Base-by-base conservation (phyloP, 2,329 filamentous ascomycete genomes). In the Fusarium tuaranense region DNA sequence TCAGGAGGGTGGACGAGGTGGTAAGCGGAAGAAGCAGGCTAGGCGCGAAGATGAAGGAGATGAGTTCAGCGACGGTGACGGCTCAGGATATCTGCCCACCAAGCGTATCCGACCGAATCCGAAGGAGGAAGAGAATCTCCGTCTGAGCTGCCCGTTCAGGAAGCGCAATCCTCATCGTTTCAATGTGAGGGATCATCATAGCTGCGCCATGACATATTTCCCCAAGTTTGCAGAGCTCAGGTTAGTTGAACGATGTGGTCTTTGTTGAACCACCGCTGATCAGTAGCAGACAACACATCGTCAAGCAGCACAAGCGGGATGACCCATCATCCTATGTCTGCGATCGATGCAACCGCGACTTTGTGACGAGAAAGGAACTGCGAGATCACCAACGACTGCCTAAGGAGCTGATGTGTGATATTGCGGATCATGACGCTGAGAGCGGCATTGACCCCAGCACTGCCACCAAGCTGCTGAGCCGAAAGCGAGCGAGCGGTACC, bases 121-220 rank as follows among this genome's bases (percentile, higher is more conserved):
- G 0, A 78, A 74, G 39, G 83, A 84, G 0, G 83, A 85, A 1
- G 83, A 83, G 61, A 83, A 83, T 51, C 75, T 85, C 5, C 81
- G 83, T 3, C 72, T 85, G 6, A 85, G 84, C 62, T 87, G 85
- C 65, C 85, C 85, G 1, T 87, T 83, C 46, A 80, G 85, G 36
- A 86, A 85, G 73, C 80, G 85, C 14, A 86, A 87, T 48, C 84
- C 85, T 1, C 79, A 80, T 38, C 82, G 84, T 2, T 87, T 87
- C 73, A 87, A 87, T 39, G 83, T 87, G 51, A 80, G 85, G 5
- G 85, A 87, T 51, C 83, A 86, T 41, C 83, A 86, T 61, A 81
- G 80, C 22, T 87, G 85, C 69, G 84, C 85, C 18, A 84, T 84
- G 80, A 84, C 82, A 0, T 84, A 84, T 36, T 86, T 86, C 41